These are phyloP conservation scores for Ophiostoma tasmaniense DNA, from an alignment of 2,329 filamentous ascomycete genomes.

Conservation along the genomic window DNA sequence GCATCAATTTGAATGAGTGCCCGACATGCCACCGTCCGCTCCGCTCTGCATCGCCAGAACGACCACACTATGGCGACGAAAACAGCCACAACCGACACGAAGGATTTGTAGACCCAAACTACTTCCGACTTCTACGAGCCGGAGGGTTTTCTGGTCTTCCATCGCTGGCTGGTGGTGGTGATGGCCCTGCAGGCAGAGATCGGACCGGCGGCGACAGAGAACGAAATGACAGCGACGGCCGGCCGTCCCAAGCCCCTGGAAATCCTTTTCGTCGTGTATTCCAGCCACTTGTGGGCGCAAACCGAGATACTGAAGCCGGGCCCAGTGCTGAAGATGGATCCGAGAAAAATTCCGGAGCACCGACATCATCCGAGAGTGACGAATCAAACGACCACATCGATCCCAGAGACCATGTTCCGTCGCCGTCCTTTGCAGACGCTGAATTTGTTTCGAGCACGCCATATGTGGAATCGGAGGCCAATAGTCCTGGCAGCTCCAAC, in stretches of 20 bases:
- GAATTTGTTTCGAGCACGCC: constrained; percentile 49
- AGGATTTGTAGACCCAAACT: constrained; percentile 79
- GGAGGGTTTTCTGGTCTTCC: constrained; percentile 34
- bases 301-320: not conserved
- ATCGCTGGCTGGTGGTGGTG: not conserved
- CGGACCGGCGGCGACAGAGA: not conserved
- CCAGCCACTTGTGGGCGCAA: constrained; percentile 31
- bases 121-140: constrained; percentile 84
- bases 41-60: constrained; percentile 40
- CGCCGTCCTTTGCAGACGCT: constrained; percentile 21
- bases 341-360: not conserved
- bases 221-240: not conserved
- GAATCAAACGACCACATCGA: not conserved
- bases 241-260: constrained; percentile 29
- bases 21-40: constrained; percentile 82
- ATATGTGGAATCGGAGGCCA: constrained; percentile 3
- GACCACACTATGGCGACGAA: constrained; percentile 36
- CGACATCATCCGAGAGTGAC: not conserved
- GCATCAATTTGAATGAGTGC: constrained; percentile 57
- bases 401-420: not conserved
- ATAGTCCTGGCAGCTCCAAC: constrained; percentile 58
- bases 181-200: not conserved
- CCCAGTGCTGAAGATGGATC: not conserved
- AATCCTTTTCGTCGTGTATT: constrained; percentile 45
- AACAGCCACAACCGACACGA: constrained; percentile 35